These are phyloP conservation scores for Singerocomus inundabilis DNA, from an alignment of 1,284 basidiomycete genomes.

Conservation along the genomic window DNA sequence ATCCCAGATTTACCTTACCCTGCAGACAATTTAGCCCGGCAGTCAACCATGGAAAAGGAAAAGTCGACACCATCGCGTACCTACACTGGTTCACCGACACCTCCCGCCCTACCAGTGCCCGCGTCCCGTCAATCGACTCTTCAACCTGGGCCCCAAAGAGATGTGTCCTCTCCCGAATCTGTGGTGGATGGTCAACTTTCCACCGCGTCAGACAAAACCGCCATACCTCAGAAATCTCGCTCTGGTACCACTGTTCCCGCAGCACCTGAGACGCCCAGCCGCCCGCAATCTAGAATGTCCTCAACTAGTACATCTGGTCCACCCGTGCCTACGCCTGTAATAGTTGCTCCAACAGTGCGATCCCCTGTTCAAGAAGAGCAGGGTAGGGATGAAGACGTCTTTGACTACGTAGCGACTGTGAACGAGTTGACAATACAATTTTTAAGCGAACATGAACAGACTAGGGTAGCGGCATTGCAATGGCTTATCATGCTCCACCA, in stretches of 20 bases:
- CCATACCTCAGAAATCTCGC: constrained; percentile 32
- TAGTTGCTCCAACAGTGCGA: constrained; percentile 28
- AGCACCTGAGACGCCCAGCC: constrained; percentile 36
- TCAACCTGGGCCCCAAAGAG: constrained; percentile 38
- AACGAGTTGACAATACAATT: constrained; percentile 93
- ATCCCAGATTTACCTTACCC: no score
- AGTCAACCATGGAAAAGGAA: constrained; percentile 34
- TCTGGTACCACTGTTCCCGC: constrained; percentile 21
- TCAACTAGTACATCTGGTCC: constrained; percentile 36
- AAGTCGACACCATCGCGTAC: constrained; percentile 29
- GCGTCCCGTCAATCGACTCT: constrained; percentile 49
- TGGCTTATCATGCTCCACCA: constrained; percentile 99
- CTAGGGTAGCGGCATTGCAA: constrained; percentile 91
- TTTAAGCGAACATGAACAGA: constrained; percentile 94
- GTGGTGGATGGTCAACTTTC: constrained; percentile 30
- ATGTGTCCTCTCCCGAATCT: constrained; percentile 46
- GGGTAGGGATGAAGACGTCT: constrained; percentile 66
- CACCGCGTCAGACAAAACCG: constrained; percentile 20
- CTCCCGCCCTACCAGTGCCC: constrained; percentile 36
- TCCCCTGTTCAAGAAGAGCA: constrained; percentile 32
- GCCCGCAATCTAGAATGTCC: constrained; percentile 57
- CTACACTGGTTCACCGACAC: constrained; percentile 51
- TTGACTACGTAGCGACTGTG: constrained; percentile 92
- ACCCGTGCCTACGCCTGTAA: constrained; percentile 7
- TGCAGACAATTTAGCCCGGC: constrained; percentile 47